phyloP scores from a whole-genome alignment of 116 monocot genomes.

The Phalaenopsis hybrid region DNA sequence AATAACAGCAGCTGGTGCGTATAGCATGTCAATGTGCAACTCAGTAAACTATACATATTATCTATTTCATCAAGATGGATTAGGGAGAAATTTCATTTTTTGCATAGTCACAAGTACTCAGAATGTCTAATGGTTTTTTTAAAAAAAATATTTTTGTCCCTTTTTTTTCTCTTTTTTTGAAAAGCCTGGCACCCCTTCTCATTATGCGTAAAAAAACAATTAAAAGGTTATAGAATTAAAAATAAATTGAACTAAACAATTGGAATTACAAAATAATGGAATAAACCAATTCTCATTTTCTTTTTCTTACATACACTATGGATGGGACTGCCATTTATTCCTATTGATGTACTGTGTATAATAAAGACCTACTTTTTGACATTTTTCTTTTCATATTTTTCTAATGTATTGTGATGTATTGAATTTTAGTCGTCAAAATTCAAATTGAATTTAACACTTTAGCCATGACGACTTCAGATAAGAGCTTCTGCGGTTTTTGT shows the following conservation, averaged over 20 bases:
- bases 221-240: neutral
- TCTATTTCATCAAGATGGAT: no score
- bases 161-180: no score
- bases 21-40: no score
- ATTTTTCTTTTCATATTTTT: neutral
- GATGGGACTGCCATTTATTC: neutral
- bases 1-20: neutral
- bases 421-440: neutral
- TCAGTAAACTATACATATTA: no score
- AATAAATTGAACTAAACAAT: neutral
- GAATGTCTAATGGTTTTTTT: no score
- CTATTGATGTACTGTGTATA: neutral
- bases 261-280: neutral
- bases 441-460: neutral
- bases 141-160: no score
- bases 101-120: no score
- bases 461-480: conserved; percentile 29
- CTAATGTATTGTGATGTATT: neutral
- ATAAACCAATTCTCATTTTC: no score
- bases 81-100: no score
- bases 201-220: neutral
- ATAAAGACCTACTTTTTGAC: neutral
- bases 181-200: neutral
- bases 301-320: neutral
- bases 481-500: conserved; percentile 78